Conservation (phyloP, 495 filamentous ascomycete genomes). For the Penicillium soppii region DNA sequence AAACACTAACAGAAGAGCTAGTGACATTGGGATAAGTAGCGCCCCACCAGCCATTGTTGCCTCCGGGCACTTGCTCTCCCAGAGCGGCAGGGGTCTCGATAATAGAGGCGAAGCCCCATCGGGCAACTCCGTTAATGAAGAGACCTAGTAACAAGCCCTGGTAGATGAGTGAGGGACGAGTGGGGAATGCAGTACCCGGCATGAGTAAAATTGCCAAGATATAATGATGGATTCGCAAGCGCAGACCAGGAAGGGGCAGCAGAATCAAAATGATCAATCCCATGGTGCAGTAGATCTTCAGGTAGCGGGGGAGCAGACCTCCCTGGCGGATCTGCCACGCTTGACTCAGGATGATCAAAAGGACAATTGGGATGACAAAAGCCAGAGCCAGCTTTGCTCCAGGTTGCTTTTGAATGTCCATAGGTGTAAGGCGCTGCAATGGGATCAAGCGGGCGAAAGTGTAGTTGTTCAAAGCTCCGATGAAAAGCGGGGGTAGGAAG, state of each 20-base stretch:
- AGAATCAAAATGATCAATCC: slow-evolving; percentile 58
- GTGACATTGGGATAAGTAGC: slow-evolving; percentile 66
- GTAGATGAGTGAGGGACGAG: slow-evolving; percentile 72
- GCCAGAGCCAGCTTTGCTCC: slow-evolving; percentile 71
- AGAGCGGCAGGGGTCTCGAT: slow-evolving; percentile 79
- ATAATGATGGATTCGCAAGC: slow-evolving; percentile 91
- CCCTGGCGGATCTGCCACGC: slow-evolving; percentile 73
- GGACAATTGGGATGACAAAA: slow-evolving; percentile 62
- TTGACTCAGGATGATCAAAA: slow-evolving; percentile 62
- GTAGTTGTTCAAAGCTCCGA: slow-evolving; percentile 79
- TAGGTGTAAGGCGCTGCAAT: slow-evolving; percentile 71
- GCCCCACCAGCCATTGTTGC: slow-evolving; percentile 54
- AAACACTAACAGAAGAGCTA: slow-evolving; percentile 48
- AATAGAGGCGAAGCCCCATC: slow-evolving; percentile 91
- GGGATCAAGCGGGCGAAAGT: slow-evolving; percentile 79
- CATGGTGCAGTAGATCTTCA: slow-evolving; percentile 71
- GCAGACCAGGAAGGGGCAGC: slow-evolving; percentile 74
- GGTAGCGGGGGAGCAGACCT: slow-evolving; percentile 64
- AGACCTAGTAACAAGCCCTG: slow-evolving; percentile 87
- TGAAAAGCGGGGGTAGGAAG: slow-evolving; percentile 73
- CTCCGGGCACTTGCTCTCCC: slow-evolving; percentile 37
- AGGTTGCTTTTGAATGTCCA: slow-evolving; percentile 74
- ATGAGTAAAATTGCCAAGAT: slow-evolving; percentile 82
- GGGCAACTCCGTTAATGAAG: slow-evolving; percentile 87
- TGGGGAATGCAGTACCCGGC: slow-evolving; percentile 81